phyloP scores from a whole-genome alignment of 2,329 filamentous ascomycete genomes.

The Emmonsia crescens region DNA sequence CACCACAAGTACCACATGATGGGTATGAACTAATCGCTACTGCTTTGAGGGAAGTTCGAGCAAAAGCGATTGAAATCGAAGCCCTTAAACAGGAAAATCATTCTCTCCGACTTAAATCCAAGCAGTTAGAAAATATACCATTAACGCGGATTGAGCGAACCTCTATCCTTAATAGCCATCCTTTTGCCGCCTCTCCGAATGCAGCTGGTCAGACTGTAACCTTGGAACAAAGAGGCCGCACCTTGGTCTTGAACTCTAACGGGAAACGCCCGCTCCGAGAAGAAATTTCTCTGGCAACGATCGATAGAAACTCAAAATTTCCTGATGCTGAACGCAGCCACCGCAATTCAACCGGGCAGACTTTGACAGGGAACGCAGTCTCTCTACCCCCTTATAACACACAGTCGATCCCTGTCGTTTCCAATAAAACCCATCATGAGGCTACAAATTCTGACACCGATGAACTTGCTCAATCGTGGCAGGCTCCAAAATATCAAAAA shows the following conservation, averaged over 20 bases:
- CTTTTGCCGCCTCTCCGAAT: too few species aligned
- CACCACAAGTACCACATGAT: neutral
- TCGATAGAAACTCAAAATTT: neutral
- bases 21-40: conserved; percentile 1
- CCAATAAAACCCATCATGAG: neutral
- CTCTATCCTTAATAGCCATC: neutral
- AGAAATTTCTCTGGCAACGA: neutral
- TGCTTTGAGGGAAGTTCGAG: neutral
- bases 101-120: neutral
- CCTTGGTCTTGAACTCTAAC: neutral
- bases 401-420: neutral
- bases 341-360: neutral
- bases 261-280: neutral
- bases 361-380: neutral
- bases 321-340: neutral
- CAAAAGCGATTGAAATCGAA: neutral
- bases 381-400: neutral
- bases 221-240: neutral
- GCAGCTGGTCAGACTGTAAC: neutral
- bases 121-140: neutral
- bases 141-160: neutral
- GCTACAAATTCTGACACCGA: neutral
- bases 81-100: neutral
- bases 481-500: neutral
- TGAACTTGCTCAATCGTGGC: neutral